Base-by-base conservation (phyloP, 306 rosid genomes). In the Argentina anserina region DNA sequence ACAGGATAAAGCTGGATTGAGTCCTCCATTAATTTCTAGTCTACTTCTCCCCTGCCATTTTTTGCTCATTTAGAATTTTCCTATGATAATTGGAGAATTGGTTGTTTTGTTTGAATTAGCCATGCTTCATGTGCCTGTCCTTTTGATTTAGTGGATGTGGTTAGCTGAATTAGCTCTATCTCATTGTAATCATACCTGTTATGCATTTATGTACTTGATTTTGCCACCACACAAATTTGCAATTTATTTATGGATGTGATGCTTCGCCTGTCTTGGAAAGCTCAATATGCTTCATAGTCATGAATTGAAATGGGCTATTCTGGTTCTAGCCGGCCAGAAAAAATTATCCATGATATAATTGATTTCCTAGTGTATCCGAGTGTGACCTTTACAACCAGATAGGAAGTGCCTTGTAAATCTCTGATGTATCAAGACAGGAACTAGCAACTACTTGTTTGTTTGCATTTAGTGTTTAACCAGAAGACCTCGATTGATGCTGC, bases 1-100 rank as follows among this genome's bases (percentile, higher is more conserved):
- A 90, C 76, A 70, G 86, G 75, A 67, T 93, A 77, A 93, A 89
- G 88, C 85, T 90, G 81, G 97, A 93, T 18, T 87, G 89, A 90
- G 80, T 43, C 61, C 21, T 67, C 18, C 46, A 9, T 40, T 10
- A 41, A 36, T 34, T 25, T 45, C 13, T 23, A 60, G 45, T 13
- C 64, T 68, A 45, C 41, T 41, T 70, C 17, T 20, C n/a, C 62
- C 15, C 39, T 5, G 31, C 45, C 46, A 39, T 55, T 21, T 21
- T 78, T 42, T 77, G 75, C 43, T 49, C 56, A 13, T 52, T 74
- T 76, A 40, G 73, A 58, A 23, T 25, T 64, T 23, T 52, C 4
- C 65, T 65, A 47, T 39, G 70, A 52, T 72, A 53, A 17, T 50
- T 17, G 79, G 83, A 69, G 46, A 71, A 72, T 76, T 70, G 53